These are phyloP conservation scores for Pestalotiopsis fici DNA, from an alignment of 2,329 filamentous ascomycete genomes.

Conservation along the genomic window DNA sequence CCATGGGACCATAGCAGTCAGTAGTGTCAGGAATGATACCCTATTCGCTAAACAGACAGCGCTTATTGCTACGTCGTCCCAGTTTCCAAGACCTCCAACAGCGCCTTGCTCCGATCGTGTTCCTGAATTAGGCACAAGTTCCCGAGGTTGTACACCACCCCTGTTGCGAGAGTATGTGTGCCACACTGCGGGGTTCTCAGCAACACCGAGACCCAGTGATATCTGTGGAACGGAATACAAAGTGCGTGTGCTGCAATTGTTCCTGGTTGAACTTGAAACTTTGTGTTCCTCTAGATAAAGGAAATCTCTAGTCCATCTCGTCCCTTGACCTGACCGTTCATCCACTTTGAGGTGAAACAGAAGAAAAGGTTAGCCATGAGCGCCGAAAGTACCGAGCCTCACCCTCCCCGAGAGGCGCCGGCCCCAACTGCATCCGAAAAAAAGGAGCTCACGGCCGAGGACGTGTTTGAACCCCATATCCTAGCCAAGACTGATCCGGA, in stretches of 20 bases:
- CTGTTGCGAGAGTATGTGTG: background rate
- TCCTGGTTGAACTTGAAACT: background rate
- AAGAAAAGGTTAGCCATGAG: background rate
- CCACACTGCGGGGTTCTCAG: background rate
- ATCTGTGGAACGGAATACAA: background rate
- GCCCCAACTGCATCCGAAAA: background rate
- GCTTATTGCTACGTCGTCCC: background rate
- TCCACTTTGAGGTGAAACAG: background rate
- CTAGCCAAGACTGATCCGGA: conserved; percentile 31
- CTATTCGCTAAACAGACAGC: background rate
- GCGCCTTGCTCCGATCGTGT: background rate
- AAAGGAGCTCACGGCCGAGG: conserved; percentile 15
- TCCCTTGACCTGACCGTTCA: background rate
- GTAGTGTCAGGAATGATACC: background rate
- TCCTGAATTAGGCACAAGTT: background rate
- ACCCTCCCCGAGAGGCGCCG: background rate
- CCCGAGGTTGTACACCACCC: background rate
- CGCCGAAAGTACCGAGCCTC: background rate
- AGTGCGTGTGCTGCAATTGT: background rate
- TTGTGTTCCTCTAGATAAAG: background rate
- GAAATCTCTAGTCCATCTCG: background rate
- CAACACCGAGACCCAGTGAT: background rate
- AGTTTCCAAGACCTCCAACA: background rate
- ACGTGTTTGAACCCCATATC: conserved; percentile 26
- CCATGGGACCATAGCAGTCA: background rate